Base-by-base conservation (phyloP, 306 rosid genomes). In the Styphnolobium japonicum region DNA sequence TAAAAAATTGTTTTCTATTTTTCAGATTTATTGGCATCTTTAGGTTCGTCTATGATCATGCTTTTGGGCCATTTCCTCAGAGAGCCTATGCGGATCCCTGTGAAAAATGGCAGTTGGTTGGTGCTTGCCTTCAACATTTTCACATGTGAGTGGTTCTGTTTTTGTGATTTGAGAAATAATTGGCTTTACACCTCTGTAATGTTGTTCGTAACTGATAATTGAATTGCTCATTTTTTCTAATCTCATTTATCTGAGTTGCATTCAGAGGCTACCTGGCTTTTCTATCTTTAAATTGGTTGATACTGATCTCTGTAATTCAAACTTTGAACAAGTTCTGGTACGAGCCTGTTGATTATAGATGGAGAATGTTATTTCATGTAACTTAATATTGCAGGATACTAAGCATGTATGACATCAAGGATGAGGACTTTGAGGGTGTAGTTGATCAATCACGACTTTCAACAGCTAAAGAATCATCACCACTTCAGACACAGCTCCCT, bases 41-140 rank as follows among this genome's bases (percentile, higher is more conserved):
- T 86, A 87, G 96, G 85, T 95, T 95, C 73, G 85, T 92, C 67
- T 95, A 90, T 70, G 98, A 95, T 85, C 98, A 95, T 84, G 98
- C 91, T 77, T 95, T 95, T 84, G 97, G 95, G 82, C 98, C 98
- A 62, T 95, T 91, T 87, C 97, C 98, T 82, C 98, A 95, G 74
- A 86, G 98, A 88, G 98, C 98, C 56, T 95, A 92, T 74, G 89
- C 86, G 0, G 92, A 92, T 88, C 92, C 96, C 16, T 83, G 87
- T 71, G 98, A 92, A 86, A 95, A 95, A 83, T 95, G 98, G 98
- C 91, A 92, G 85, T 86, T 95, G 83, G 96, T 91, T 84, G 89
- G 88, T 57, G 92, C 94, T 31, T 95, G 98, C 86, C 98, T 95
- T 82, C 84, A 89, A 70, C 97, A 95, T 86, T 95, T 95, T 85